Conservation (phyloP, 2,329 filamentous ascomycete genomes). For the Acrocalymma vagum region DNA sequence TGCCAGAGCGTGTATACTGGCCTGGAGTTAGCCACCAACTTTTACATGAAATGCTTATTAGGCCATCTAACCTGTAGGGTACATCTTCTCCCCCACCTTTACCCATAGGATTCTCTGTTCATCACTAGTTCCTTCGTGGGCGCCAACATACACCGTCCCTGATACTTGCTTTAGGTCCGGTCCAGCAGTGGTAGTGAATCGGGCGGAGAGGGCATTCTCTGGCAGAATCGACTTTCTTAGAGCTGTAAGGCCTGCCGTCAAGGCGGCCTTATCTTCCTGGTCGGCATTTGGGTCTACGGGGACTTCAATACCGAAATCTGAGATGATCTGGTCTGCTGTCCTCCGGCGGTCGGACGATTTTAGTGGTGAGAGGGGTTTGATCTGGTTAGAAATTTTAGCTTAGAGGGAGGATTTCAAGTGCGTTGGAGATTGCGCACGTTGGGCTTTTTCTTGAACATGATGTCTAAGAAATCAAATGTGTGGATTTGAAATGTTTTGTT, state of each 20-base stretch:
- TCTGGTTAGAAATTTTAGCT: slow-evolving; percentile 49
- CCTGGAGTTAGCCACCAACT: slow-evolving; percentile 5
- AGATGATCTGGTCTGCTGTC: slow-evolving; percentile 72
- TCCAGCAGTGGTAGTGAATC: slow-evolving; percentile 71
- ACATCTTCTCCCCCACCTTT: slow-evolving; percentile 65
- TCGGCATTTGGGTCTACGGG: slow-evolving; percentile 48
- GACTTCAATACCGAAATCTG: slow-evolving; percentile 64
- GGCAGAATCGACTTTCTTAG: slow-evolving; percentile 69
- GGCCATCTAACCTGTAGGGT: slow-evolving; percentile 60
- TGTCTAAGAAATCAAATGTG: no score
- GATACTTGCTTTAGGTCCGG: slow-evolving; percentile 68
- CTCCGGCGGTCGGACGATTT: slow-evolving; percentile 73
- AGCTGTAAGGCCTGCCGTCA: slow-evolving; percentile 56
- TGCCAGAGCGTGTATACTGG: slow-evolving; percentile 73
- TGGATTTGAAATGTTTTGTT: background rate
- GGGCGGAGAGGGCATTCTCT: slow-evolving; percentile 68
- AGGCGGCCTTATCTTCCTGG: slow-evolving; percentile 53
- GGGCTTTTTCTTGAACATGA: slow-evolving; percentile 72
- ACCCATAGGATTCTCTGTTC: slow-evolving; percentile 72
- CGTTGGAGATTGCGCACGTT: slow-evolving; percentile 50
- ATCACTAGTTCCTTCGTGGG: slow-evolving; percentile 58
- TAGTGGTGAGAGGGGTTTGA: slow-evolving; percentile 72
- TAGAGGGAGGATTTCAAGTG: background rate
- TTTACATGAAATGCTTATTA: no score
- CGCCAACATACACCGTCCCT: slow-evolving; percentile 71